Percentiles rank a stretch among this genome's conserved stretches.
These are phyloP conservation scores for Eremochloa ophiuroides DNA, from an alignment of 176 grass and related monocot genomes.

Conservation along the genomic window DNA sequence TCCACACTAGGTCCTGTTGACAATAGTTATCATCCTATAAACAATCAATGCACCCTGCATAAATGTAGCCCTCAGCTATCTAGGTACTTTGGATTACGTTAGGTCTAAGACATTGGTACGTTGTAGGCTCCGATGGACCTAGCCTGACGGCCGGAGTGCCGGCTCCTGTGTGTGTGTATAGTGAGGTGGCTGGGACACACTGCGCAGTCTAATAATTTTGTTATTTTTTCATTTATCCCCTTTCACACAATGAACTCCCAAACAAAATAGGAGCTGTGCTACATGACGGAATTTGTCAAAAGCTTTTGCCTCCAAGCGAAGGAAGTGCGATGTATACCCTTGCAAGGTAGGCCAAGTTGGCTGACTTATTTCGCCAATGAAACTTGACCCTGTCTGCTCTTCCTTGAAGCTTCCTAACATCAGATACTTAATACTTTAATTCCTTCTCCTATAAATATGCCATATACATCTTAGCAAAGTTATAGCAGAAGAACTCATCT, in stretches of 20 bases:
- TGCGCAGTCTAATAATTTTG: too few species aligned
- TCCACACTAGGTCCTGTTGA: too few species aligned
- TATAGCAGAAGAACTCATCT: neutral
- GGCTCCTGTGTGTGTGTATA: too few species aligned
- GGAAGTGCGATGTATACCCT: neutral
- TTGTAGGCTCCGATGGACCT: too few species aligned
- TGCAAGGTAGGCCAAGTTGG: neutral
- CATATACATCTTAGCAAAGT: neutral
- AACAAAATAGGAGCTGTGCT: neutral
- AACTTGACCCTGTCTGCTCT: neutral
- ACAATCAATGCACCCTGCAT: too few species aligned
- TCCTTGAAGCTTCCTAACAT: conserved; percentile 5
- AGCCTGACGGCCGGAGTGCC: too few species aligned
- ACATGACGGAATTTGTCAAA: conserved; percentile 12
- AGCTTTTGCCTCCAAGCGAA: conserved; percentile 13
- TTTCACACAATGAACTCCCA: neutral
- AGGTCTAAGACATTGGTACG: too few species aligned
- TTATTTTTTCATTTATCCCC: too few species aligned
- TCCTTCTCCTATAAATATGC: conserved; percentile 28
- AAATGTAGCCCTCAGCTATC: too few species aligned
- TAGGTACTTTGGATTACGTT: too few species aligned
- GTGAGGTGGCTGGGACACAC: too few species aligned
- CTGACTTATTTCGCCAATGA: neutral
- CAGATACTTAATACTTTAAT: neutral
- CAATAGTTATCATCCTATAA: too few species aligned